phyloP scores from a whole-genome alignment of 129 eudicot species.

The Daucus carota region DNA sequence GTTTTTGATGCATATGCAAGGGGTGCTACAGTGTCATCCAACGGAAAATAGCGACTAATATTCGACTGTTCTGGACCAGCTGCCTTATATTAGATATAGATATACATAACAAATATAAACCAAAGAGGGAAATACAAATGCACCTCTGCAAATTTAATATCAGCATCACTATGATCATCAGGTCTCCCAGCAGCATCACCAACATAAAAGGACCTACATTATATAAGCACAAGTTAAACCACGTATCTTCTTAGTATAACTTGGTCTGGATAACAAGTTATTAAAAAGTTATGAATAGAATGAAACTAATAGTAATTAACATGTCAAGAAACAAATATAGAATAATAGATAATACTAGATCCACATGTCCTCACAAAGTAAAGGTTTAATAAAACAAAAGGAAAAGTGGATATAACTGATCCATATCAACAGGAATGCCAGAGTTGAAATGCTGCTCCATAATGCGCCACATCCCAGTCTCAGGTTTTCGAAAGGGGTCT shows the following conservation, averaged over 20 bases:
- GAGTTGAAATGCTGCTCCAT: conserved; percentile 89
- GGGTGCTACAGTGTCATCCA: no score
- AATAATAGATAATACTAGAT: background rate
- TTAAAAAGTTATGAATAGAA: background rate
- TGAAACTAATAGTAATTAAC: background rate
- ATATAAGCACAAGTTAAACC: background rate
- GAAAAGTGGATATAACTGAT: conserved; percentile 37
- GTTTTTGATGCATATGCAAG: no score
- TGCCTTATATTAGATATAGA: no score
- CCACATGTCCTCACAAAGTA: background rate
- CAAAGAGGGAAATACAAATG: background rate
- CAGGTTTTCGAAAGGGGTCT: conserved; percentile 89
- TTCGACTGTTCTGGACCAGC: no score
- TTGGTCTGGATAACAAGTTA: background rate
- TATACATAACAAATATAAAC: background rate
- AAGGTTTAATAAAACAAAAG: background rate
- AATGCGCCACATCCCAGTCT: conserved; percentile 89
- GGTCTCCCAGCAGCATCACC: conserved; percentile 98
- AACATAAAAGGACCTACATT: conserved; percentile 77
- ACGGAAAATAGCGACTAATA: no score
- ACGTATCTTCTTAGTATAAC: background rate
- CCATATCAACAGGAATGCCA: conserved; percentile 65
- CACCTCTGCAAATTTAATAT: conserved; percentile 71
- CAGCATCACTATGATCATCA: conserved; percentile 87
- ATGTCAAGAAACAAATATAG: background rate